These are phyloP conservation scores for Malus orientalis DNA, from an alignment of 306 rosid genomes.

Conservation along the genomic window DNA sequence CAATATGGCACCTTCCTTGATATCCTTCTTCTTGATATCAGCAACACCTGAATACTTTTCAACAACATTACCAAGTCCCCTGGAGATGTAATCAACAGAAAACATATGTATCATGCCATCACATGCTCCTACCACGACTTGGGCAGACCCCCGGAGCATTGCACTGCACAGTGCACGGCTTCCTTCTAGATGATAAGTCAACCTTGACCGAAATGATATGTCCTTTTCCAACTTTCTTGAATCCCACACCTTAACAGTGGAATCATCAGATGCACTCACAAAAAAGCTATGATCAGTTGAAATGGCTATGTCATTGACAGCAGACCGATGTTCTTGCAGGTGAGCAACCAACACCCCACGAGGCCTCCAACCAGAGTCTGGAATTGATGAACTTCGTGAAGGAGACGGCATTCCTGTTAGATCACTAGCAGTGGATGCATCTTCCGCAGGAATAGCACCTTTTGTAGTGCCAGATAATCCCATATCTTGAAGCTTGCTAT, in stretches of 20 bases:
- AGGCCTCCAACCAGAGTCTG: slow-evolving; percentile 97
- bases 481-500: slow-evolving; percentile 58
- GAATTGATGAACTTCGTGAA: slow-evolving; percentile 50
- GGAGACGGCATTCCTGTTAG: slow-evolving; percentile 54
- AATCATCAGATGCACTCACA: slow-evolving; percentile 92
- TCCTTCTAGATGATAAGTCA: slow-evolving; percentile 94
- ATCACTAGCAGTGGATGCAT: slow-evolving; percentile 53
- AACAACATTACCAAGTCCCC: slow-evolving; percentile 78
- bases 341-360: slow-evolving; percentile 95
- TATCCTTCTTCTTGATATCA: slow-evolving; percentile 80
- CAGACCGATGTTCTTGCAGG: slow-evolving; percentile 93
- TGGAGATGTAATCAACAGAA: slow-evolving; percentile 83
- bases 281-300: slow-evolving; percentile 88
- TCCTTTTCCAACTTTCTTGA: slow-evolving; percentile 91
- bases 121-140: slow-evolving; percentile 90
- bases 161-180: slow-evolving; percentile 78
- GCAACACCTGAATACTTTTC: slow-evolving; percentile 94
- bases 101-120: slow-evolving; percentile 85
- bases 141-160: slow-evolving; percentile 81
- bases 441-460: slow-evolving; percentile 51
- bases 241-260: slow-evolving; percentile 95
- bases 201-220: slow-evolving; percentile 89
- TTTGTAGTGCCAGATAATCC: slow-evolving; percentile 50
- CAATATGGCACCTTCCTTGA: slow-evolving; percentile 86
- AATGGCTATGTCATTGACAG: slow-evolving; percentile 83